Evolutionary conservation across 352 stramenopile species (phyloP), one percentile per base, ranked within the genome.

Genomic region (Elongisporangium undulatum): DNA sequence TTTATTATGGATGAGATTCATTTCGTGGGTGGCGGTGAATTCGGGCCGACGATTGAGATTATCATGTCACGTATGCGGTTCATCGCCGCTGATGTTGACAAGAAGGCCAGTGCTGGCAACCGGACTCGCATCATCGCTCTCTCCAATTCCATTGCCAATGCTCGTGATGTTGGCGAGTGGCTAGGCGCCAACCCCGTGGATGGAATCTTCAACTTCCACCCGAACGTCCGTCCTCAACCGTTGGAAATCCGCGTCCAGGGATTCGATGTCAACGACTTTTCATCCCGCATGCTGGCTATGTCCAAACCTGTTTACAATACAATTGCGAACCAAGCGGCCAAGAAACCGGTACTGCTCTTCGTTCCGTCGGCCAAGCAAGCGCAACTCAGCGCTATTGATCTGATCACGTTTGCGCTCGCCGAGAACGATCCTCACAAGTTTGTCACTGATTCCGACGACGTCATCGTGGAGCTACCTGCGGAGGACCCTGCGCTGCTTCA

Each of bases 1-100:
- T 86, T 99, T 26, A 80, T 99, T 55, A 81, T 98, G 21, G 98
- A 99, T 74, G 96, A 99, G 61, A 60, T 99, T 38, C 97, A 99
- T 66, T 98, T 99, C 58, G 80, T 99, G 4, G 97, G 96, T 23
- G 82, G 81, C 13, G 87, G 83, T 7, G 74, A 90, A 74, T 89
- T 82, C 38, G 86, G 86, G 9, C 92, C 96, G 15, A 98, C 90
- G 12, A 92, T 99, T 62, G 98, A 99, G 71, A 84, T 99, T 29
- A 89, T 99, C 6, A 92, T 99, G 63, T 99, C 95, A 15, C 80
- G 98, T 16, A 99, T 99, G 94, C 85, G 98, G 22, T 99, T 98
- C 64, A 97, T 99, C 52, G 90, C 89, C 29, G 97, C 89, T 17
- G 79, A 94, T 55, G 77, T 88, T 60, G 81, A 93, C 39, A 91